Conservation (phyloP, 345 rosid genomes). For the Erodium maritimum region DNA sequence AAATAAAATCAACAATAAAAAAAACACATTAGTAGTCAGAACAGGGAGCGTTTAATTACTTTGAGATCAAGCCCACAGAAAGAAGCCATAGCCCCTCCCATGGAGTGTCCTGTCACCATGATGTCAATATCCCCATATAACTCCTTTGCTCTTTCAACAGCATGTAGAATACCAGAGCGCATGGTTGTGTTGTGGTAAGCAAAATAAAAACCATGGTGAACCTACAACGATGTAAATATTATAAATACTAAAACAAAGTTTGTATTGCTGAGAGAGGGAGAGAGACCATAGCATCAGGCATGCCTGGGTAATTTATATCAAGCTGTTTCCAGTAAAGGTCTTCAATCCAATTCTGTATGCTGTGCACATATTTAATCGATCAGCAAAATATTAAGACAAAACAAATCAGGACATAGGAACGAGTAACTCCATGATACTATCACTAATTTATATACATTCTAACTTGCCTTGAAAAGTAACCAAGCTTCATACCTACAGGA, state of each 20-base stretch:
- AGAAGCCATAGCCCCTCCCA: conserved; percentile 97
- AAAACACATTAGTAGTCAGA: conserved; percentile 1
- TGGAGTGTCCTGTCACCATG: conserved; percentile 92
- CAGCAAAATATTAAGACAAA: not conserved
- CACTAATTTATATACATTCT: not conserved
- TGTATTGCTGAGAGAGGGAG: conserved; percentile 1
- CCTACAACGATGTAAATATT: conserved; percentile 25
- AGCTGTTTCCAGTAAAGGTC: conserved; percentile 94
- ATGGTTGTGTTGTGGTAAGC: conserved; percentile 91
- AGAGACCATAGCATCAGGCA: conserved; percentile 91
- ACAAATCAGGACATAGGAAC: not conserved
- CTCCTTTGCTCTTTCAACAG: conserved; percentile 45
- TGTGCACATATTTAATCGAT: conserved; percentile 17
- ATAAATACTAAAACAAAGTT: not conserved
- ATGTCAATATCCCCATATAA: conserved; percentile 52
- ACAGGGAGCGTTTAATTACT: conserved; percentile 23
- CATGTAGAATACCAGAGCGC: conserved; percentile 62
- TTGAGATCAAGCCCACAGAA: conserved; percentile 77
- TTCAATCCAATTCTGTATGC: conserved; percentile 89
- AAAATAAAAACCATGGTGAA: conserved; percentile 83
- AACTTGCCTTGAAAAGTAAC: not conserved
- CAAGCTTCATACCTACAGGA: not conserved
- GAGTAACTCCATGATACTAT: not conserved
- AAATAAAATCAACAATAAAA: not conserved
- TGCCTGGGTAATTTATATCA: conserved; percentile 81